Percentiles rank a stretch among this genome's conserved stretches.
These are phyloP conservation scores for Elasticomyces elasticus DNA, from an alignment of 495 filamentous ascomycete species.

Conservation along the genomic window DNA sequence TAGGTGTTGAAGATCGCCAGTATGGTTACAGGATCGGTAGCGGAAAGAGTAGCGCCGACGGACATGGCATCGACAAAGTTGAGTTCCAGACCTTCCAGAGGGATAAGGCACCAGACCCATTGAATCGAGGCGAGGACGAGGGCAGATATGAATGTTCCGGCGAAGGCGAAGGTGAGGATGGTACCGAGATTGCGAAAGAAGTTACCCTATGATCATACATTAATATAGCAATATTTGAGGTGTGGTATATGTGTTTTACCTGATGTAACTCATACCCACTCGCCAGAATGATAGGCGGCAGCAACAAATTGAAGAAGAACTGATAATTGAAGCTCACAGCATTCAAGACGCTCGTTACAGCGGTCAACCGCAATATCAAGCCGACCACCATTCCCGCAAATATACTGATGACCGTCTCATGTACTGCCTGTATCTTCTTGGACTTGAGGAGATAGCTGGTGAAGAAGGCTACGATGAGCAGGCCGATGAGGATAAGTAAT, in stretches of 20 bases:
- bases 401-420: slow-evolving; percentile 96
- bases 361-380: slow-evolving; percentile 70
- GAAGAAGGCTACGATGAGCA: slow-evolving; percentile 88
- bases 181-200: slow-evolving; percentile 98
- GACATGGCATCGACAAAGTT: slow-evolving; percentile 90
- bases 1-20: slow-evolving; percentile 98
- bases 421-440: slow-evolving; percentile 89
- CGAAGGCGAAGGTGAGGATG: slow-evolving; percentile 97
- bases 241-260: slow-evolving; percentile 27
- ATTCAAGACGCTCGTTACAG: slow-evolving; percentile 70
- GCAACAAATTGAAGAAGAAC: slow-evolving; percentile 96
- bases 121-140: slow-evolving; percentile 80
- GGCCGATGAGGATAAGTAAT: slow-evolving; percentile 86
- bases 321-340: slow-evolving; percentile 95
- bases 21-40: slow-evolving; percentile 94
- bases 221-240: neutral
- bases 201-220: slow-evolving; percentile 49
- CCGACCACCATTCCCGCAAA: slow-evolving; percentile 98
- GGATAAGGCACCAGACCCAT: slow-evolving; percentile 78
- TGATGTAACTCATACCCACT: slow-evolving; percentile 97
- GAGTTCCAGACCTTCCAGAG: slow-evolving; percentile 73
- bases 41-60: slow-evolving; percentile 88
- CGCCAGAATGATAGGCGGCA: slow-evolving; percentile 93
- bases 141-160: slow-evolving; percentile 93
- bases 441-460: slow-evolving; percentile 93